Evolutionary conservation across 164 flowering plant species (phyloP), one percentile per base, ranked within the genome.

Genomic region (Berberis thunbergii): DNA sequence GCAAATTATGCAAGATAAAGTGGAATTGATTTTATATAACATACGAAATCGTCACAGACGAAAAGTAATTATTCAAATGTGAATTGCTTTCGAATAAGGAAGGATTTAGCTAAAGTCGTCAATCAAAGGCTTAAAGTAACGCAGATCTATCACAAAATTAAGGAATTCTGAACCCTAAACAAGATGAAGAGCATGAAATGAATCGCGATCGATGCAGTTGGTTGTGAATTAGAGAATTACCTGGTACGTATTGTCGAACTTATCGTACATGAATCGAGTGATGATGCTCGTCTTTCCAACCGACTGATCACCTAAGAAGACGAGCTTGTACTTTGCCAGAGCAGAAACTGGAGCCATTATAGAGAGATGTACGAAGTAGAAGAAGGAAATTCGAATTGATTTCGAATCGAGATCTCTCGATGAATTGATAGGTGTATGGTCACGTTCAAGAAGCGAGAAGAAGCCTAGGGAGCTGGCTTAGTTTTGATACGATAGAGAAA

Each of bases 201-300:
- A 46, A 5, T 46, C 49, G 26, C 26, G 26, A 26, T 46, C 8
- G 49, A 46, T 46, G 7, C 1, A 1, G 8, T 46, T 6, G 7
- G 2, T 48, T 48, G 5, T 48, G 49, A 48, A 11, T 48, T 48
- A 26, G 1, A 6, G 13, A 52, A n/a, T 54, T 4, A 88, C 96
- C 91, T 88, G 96, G 57, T 88, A 88, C 11, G 91, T 88, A 67
- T 78, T 79, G 67, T 88, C 96, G 77, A 88, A 88, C 70, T 88
- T 88, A 61, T 88, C 96, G 72, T 88, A 86, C 95, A 88, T 88
- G 81, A 86, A 88, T 44, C 95, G 87, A 54, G 95, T 88, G 76
- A 88, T 88, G 78, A 88, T 86, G 78, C 91, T 88, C 66, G 91
- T 88, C 74, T 88, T 88, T 4, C 95, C 95, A 41, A 88, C 95